Base-by-base conservation (phyloP, 805 yeast genomes). In the Geotrichum ghanense region DNA sequence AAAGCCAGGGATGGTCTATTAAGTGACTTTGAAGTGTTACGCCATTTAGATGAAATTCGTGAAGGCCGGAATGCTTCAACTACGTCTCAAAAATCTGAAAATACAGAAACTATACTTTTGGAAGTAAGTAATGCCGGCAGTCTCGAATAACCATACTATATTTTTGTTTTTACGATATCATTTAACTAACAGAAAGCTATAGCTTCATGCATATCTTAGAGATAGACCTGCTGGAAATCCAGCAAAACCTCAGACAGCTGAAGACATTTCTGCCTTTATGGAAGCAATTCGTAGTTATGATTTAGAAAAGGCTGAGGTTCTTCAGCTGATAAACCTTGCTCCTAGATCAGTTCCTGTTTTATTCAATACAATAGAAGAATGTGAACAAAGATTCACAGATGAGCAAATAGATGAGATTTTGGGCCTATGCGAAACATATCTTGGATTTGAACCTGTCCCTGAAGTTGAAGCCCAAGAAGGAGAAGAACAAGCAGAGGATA, bases 361-460 rank as follows among this genome's bases (percentile, higher is more conserved):
- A 45, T 87, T 79, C 60, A 73, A 92, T 0, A 67, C 90, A 23
- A 78, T 90, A 1, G 98, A 90, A 59, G 97, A 92, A 59, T 90
- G 95, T 63, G 98, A 90, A 54, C 79, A 77, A 51, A 71, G 98
- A 55, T 82, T 88, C 56, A 65, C 68, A n/a, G 85, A 83, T 49
- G 82, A 76, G 1, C 72, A 79, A 50, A 71, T 84, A 43, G 74
- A 78, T 42, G 66, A 68, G 2, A 73, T 90, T 1, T 52, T 90
- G 24, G 74, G 66, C 3, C 71, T 79, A 44, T 70, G 86, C 17
- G 56, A 64, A n/a, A 70, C 70, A 35, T 66, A 55, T 48, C 52
- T 63, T 2, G 65, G 67, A 3, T 40, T 12, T 10, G 66, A 62
- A 51, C 62, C 60, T 3, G 46, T 52, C 7, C 63, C 64, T 19